phyloP scores from a whole-genome alignment of 129 eudicot species.

The Helianthus tuberosus region DNA sequence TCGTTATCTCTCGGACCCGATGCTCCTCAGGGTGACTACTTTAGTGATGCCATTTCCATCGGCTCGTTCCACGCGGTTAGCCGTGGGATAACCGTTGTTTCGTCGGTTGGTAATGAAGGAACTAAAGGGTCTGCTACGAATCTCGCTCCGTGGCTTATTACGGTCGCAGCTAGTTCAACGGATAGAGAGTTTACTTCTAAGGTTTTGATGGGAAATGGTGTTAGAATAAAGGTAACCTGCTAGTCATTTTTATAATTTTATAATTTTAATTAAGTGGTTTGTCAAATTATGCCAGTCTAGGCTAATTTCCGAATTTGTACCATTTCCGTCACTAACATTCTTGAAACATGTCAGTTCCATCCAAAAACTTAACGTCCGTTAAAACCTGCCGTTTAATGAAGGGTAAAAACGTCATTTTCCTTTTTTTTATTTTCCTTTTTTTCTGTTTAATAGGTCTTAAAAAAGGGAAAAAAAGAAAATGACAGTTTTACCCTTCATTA shows the following conservation, averaged over 20 bases:
- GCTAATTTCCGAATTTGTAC: too few relatives aligned
- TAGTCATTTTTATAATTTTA: neutral
- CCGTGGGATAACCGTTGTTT: conserved; percentile 76
- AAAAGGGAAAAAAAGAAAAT: too few relatives aligned
- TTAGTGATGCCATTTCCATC: conserved; percentile 75
- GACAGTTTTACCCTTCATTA: too few relatives aligned
- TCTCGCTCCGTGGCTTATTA: conserved; percentile 88
- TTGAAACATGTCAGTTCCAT: too few relatives aligned
- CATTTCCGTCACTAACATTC: too few relatives aligned
- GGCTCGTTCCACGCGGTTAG: conserved; percentile 89
- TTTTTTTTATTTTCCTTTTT: too few relatives aligned
- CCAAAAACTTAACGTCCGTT: too few relatives aligned
- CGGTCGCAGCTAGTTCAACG: conserved; percentile 85
- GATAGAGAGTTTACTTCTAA: conserved; percentile 73
- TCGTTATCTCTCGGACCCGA: conserved; percentile 78
- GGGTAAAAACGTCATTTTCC: too few relatives aligned
- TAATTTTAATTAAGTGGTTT: too few relatives aligned
- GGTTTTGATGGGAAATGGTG: conserved; percentile 68
- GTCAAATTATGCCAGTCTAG: too few relatives aligned
- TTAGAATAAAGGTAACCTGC: conserved; percentile 46
- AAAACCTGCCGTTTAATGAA: too few relatives aligned
- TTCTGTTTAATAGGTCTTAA: too few relatives aligned
- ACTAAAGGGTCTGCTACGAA: conserved; percentile 63
- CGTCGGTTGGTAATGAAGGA: conserved; percentile 85
- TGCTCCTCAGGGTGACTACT: conserved; percentile 82